These are phyloP conservation scores for Fusarium proliferatum DNA, from an alignment of 2,329 filamentous ascomycete genomes.

Conservation along the genomic window DNA sequence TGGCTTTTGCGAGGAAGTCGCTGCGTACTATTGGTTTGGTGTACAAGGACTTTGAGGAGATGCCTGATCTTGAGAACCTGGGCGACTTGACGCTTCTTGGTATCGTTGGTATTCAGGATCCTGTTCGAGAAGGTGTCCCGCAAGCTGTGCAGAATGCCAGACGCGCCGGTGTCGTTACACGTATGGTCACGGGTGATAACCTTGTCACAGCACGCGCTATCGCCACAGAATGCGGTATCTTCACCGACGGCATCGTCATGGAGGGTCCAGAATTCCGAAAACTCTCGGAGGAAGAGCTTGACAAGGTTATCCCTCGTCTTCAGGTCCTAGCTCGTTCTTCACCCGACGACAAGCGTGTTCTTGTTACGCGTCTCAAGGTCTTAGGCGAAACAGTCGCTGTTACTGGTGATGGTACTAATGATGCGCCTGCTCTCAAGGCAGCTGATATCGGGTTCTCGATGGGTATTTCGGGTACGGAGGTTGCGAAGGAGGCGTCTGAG, in stretches of 20 bases:
- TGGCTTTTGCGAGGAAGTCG: constrained; percentile 80
- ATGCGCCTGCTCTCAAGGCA: constrained; percentile 82
- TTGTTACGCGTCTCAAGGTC: constrained; percentile 77
- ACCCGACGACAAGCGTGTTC: constrained; percentile 79
- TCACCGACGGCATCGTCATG: constrained; percentile 77
- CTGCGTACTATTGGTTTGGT: constrained; percentile 86
- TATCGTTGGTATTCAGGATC: constrained; percentile 81
- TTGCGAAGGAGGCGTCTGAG: constrained; percentile 85
- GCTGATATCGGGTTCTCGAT: constrained; percentile 88
- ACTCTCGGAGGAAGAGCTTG: constrained; percentile 72
- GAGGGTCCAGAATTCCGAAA: constrained; percentile 84
- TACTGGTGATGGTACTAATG: constrained; percentile 86
- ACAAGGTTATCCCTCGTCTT: constrained; percentile 73
- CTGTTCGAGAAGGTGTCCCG: constrained; percentile 76
- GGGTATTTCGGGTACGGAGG: constrained; percentile 85
- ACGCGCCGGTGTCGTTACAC: constrained; percentile 79
- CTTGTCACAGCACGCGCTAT: constrained; percentile 82
- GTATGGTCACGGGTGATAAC: constrained; percentile 90
- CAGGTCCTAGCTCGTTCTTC: constrained; percentile 80
- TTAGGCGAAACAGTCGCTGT: constrained; percentile 82
- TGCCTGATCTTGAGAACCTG: constrained; percentile 65
- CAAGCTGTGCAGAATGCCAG: constrained; percentile 80
- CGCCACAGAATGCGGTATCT: constrained; percentile 81
- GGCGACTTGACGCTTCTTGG: constrained; percentile 71
- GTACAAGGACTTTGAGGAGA: constrained; percentile 80